Conservation (phyloP, 75 land plant genomes). For the Pinus taeda region DNA sequence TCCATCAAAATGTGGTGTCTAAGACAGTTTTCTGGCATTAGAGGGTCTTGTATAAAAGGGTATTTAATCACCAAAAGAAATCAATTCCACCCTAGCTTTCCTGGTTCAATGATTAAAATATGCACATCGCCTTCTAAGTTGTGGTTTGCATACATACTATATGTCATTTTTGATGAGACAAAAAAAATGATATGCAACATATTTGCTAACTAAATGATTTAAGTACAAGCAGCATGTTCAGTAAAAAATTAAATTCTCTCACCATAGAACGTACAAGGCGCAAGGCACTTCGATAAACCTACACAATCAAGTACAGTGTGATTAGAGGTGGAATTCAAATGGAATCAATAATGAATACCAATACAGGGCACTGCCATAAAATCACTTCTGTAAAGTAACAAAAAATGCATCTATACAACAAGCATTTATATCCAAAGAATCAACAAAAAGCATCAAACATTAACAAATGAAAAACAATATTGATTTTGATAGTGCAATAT, state of each 20-base stretch:
- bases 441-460: background rate
- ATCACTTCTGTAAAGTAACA: background rate
- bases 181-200: background rate
- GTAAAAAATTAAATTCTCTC: slow-evolving; percentile 14
- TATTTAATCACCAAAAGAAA: too few relatives aligned
- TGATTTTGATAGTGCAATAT: background rate
- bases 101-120: background rate
- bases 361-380: background rate
- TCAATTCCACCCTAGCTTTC: background rate
- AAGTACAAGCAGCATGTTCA: background rate
- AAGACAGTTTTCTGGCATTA: too few relatives aligned
- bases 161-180: background rate
- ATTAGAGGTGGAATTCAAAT: background rate
- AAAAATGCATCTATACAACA: too few relatives aligned
- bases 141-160: background rate
- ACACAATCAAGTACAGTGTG: slow-evolving; percentile 5
- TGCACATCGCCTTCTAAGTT: background rate
- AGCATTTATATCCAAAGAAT: background rate
- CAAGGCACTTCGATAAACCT: slow-evolving; percentile 96
- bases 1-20: too few relatives aligned
- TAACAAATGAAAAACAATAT: background rate
- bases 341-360: background rate
- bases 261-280: slow-evolving; percentile 95
- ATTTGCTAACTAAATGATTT: background rate
- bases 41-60: too few relatives aligned